Conservation (phyloP, 208 protist species). For the Trypanosoma theileri region DNA sequence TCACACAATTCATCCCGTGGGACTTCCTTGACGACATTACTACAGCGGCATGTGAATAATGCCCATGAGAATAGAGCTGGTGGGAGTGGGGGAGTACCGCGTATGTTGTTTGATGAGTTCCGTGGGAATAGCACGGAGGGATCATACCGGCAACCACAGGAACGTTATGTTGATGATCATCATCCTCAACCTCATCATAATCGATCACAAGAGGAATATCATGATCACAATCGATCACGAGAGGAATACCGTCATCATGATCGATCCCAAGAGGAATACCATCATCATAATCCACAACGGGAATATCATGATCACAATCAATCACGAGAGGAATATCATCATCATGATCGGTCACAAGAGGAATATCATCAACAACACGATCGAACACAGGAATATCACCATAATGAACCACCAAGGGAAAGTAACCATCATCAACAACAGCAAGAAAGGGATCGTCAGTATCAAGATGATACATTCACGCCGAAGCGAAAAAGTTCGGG, state of each 20-base stretch:
- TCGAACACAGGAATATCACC: no score
- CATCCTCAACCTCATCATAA: no score
- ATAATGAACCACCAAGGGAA: no score
- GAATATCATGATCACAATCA: no score
- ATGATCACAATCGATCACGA: no score
- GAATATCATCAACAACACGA: not conserved
- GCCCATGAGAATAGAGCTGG: no score
- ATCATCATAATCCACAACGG: not conserved
- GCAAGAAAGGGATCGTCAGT: no score
- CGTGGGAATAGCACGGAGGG: not conserved
- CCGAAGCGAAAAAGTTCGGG: not conserved
- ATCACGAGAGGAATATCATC: no score
- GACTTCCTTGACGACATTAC: not conserved
- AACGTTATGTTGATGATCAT: no score
- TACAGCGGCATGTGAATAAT: not conserved
- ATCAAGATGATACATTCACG: no score
- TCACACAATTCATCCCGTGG: not conserved
- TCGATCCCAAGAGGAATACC: not conserved
- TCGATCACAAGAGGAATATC: no score
- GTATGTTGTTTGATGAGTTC: not conserved
- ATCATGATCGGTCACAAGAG: not conserved
- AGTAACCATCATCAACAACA: slow-evolving; percentile 2
- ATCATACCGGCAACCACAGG: no score
- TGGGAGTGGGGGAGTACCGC: not conserved
- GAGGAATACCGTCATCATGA: not conserved